Base-by-base conservation (phyloP, 73 alveolate genomes). In the Breviolum minutum region DNA sequence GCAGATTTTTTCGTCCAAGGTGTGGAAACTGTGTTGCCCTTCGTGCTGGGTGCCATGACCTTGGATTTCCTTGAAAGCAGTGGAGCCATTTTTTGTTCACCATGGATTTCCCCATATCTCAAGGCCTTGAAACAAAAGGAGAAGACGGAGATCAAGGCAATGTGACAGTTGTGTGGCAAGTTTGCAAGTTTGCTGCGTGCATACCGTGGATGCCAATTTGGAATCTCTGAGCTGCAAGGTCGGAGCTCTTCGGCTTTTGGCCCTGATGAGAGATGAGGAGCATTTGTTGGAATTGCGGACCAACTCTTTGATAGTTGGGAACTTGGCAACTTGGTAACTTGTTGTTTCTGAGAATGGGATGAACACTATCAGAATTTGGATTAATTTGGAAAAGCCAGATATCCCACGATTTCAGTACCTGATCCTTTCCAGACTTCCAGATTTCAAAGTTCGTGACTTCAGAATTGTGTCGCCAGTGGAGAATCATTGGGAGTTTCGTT, bases 231-330 rank as follows among this genome's bases (percentile, higher is more conserved):
- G 30, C 17, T n/a, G 62, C 66, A 61, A 90, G 97, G 97, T 90
- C 20, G 97, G 97, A 13, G 97, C 97, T 12, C 97, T 90, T 8
- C 87, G 97, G 40, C 97, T 90, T 27, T 76, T 90, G 87, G 97
- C 97, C 30, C 74, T 90, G 40, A 70, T 90, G 97, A 87, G 97
- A 74, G 97, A 90, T 61, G 97, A 90, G 97, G 97, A 30, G 63
- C 66, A 11, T 79, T 30, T 6, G 11, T 10, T 2, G 17, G 6
- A 6, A 22, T 68, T 14, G 2, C n/a, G 1, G 77, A 22, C 77
- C 77, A 68, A 68, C 54, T 40, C 54, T 40, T 40, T 40, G 54
- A 40, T 40, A 3, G 54, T 40, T 40, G 54, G 54, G 54, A 40
- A 40, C 54, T 40, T 40, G 54, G 54, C 54, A 40, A 40, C 3